Percentiles rank a stretch among this genome's conserved stretches.
phyloP scores from a whole-genome alignment of 768 basidiomycete genomes.

The Galerina marginata region DNA sequence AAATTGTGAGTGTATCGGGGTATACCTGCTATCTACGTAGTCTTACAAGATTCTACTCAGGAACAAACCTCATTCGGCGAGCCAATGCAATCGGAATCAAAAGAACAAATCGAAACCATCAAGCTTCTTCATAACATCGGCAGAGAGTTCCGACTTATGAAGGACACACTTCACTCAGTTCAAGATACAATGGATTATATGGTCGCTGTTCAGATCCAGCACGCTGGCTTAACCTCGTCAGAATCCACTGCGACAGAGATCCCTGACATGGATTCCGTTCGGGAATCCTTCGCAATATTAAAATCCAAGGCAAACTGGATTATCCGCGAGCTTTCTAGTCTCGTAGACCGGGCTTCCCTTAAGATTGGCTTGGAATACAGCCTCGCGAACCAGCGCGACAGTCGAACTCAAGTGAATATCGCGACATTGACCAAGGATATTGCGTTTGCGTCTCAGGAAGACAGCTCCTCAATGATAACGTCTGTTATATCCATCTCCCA shows the following conservation, averaged over 20 bases:
- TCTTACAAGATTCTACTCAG: no score
- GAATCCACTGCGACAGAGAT: neutral
- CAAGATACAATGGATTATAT: slow-evolving; percentile 1
- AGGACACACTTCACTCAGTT: neutral
- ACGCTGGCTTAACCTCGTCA: neutral
- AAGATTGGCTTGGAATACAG: slow-evolving; percentile 9
- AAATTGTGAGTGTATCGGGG: neutral
- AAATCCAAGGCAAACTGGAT: slow-evolving; percentile 7
- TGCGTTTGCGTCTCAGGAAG: slow-evolving; percentile 10
- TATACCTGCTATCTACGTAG: no score
- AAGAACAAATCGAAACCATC: neutral
- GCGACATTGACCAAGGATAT: slow-evolving; percentile 13
- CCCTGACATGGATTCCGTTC: neutral
- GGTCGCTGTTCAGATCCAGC: neutral
- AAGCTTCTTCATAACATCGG: neutral
- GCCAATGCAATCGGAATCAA: no score
- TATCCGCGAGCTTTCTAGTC: neutral
- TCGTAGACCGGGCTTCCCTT: slow-evolving; percentile 1
- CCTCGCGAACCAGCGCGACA: slow-evolving; percentile 13
- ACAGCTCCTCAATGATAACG: slow-evolving; percentile 19
- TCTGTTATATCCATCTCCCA: neutral
- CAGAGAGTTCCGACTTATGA: neutral
- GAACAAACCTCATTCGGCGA: no score
- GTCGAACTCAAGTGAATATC: slow-evolving; percentile 11
- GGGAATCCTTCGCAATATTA: slow-evolving; percentile 7